phyloP scores from a whole-genome alignment of 2,329 filamentous ascomycete species.

The Grosmannia penicillata region DNA sequence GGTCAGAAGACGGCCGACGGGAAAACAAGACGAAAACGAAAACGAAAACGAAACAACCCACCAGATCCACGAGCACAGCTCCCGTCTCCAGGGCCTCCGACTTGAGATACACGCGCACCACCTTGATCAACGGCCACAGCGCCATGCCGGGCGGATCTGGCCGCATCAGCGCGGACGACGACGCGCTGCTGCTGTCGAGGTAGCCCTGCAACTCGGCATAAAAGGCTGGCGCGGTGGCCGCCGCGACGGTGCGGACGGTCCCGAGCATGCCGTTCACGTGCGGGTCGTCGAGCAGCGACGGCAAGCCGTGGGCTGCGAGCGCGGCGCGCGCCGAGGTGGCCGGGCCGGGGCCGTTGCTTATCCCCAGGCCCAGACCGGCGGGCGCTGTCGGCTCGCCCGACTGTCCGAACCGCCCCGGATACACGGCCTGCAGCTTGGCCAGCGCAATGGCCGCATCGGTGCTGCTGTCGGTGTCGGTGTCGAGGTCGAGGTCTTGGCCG shows the following conservation, averaged over 20 bases:
- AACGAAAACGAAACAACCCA: slow-evolving; percentile 11
- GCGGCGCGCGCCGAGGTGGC: too few species aligned
- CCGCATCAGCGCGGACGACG: slow-evolving; percentile 14
- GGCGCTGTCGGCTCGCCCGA: too few species aligned
- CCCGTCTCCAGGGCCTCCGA: slow-evolving; percentile 20
- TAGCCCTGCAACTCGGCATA: slow-evolving; percentile 30
- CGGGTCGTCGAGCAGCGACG: slow-evolving; percentile 25
- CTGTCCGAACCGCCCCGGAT: slow-evolving; percentile 20
- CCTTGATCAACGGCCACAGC: slow-evolving; percentile 37
- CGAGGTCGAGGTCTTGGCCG: slow-evolving; percentile 6
- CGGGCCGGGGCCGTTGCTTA: too few species aligned
- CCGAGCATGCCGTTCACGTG: slow-evolving; percentile 29
- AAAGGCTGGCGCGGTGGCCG: slow-evolving; percentile 23
- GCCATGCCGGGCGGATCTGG: slow-evolving; percentile 12
- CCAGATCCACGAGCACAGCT: slow-evolving; percentile 28
- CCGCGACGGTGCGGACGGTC: slow-evolving; percentile 23
- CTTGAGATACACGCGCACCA: slow-evolving; percentile 25
- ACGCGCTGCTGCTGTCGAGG: slow-evolving; percentile 40
- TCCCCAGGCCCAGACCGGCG: too few species aligned
- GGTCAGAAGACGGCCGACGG: slow-evolving; percentile 7
- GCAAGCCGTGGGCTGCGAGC: slow-evolving; percentile 19
- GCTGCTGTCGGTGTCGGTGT: slow-evolving; percentile 17
- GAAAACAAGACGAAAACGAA: neutral
- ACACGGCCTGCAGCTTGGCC: slow-evolving; percentile 35
- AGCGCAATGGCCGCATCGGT: slow-evolving; percentile 27